These are phyloP conservation scores for Dimargaris xerosporica DNA, from an alignment of 192 early-diverging fungal species.

Conservation along the genomic window DNA sequence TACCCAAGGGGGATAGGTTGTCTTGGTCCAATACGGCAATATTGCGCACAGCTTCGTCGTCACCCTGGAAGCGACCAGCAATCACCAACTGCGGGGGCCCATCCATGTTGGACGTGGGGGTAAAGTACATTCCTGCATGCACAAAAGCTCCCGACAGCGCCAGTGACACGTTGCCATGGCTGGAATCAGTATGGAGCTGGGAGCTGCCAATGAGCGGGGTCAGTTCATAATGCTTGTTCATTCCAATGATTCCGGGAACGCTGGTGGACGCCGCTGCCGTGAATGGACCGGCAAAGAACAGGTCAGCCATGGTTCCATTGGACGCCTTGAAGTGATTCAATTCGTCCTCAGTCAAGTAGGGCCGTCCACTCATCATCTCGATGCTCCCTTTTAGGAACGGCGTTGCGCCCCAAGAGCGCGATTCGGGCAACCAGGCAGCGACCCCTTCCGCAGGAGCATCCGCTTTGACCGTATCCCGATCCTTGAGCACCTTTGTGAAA, in stretches of 20 bases:
- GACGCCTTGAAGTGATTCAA: not conserved
- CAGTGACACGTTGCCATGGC: not conserved
- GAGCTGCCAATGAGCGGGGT: not conserved
- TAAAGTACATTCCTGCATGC: slow-evolving; percentile 35
- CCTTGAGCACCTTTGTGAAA: slow-evolving; percentile 11
- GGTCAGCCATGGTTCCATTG: not conserved
- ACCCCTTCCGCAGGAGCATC: not conserved
- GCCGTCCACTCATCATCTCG: not conserved
- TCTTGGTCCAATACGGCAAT: slow-evolving; percentile 26
- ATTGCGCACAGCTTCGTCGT: slow-evolving; percentile 21
- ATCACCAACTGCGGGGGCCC: slow-evolving; percentile 25
- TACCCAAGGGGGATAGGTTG: slow-evolving; percentile 24
- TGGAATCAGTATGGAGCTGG: not conserved
- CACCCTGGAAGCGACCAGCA: slow-evolving; percentile 37
- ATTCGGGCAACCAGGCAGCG: not conserved
- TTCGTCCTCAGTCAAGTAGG: not conserved
- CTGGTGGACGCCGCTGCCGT: slow-evolving; percentile 22
- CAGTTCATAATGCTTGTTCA: not conserved
- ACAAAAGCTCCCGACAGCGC: slow-evolving; percentile 15
- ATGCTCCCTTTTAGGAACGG: slow-evolving; percentile 5
- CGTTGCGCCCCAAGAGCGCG: not conserved
- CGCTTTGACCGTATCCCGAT: not conserved
- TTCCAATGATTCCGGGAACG: slow-evolving; percentile 6
- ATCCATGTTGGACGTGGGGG: slow-evolving; percentile 21
- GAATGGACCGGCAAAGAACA: slow-evolving; percentile 20